Evolutionary conservation across 768 basidiomycete genomes (phyloP), one percentile per base, ranked within the genome.

Genomic region (Hemileccinum impolitum): DNA sequence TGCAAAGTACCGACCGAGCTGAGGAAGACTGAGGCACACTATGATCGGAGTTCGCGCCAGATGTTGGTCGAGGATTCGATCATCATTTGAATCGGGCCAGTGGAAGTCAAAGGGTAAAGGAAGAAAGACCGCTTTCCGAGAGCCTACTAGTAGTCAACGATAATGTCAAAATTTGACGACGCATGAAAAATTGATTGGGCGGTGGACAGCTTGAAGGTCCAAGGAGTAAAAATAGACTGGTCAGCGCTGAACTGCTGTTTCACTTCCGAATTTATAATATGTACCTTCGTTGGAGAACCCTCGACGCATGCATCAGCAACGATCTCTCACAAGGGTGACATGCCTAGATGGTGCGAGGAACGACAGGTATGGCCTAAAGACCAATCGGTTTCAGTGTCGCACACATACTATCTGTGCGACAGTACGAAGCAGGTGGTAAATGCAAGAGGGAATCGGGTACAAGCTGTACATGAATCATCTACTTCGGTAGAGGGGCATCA

Each of bases 401-500:
- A 40, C 10, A 28, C 17, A 36, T 38, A 6, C 39, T 44, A 39
- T 54, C 48, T 50, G 47, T 39, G 43, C 6, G n/a, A 48, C 30
- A 37, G 45, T 52, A 53, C 53, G 51, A 48, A 18, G 45, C 40
- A 30, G 12, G 38, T 26, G 30, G 35, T 41, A 54, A 28, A 44
- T 25, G 50, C 17, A 30, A 8, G 34, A 35, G 43, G n/a, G 31
- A 19, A 19, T 39, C 12, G 41, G 45, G 39, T 23, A 17, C 28
- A 39, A 36, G n/a, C 17, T 32, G 21, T 38, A 47, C 25, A 41
- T 34, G 26, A 44, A 19, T 6, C 15, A 43, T 40, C 54, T 58
- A 66, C 40, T 58, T 48, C 6, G 50, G 21, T 8, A 56, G 43
- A 28, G 39, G 31, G 8, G 39, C 3, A 26, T 34, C 34, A 17